These are phyloP conservation scores for Ligustrum vulgare DNA, from an alignment of 257 asterid species.

Conservation along the genomic window DNA sequence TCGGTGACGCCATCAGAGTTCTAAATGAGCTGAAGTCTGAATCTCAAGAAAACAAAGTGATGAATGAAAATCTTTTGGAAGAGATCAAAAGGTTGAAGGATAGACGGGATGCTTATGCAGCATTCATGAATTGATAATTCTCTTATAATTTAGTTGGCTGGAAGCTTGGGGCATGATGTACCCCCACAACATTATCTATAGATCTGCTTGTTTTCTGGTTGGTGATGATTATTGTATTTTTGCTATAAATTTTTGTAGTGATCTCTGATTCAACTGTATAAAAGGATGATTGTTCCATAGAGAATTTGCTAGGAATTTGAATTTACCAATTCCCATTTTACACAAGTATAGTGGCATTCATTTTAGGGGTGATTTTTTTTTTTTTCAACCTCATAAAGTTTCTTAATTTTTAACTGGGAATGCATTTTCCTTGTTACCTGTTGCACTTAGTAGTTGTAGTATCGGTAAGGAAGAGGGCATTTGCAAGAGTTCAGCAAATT, in stretches of 20 bases:
- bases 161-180: neutral
- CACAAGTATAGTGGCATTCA: neutral
- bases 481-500: neutral
- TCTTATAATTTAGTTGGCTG: neutral
- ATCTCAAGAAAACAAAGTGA: constrained; percentile 61
- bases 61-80: constrained; percentile 67
- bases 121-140: neutral
- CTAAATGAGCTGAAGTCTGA: constrained; percentile 68
- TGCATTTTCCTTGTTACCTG: neutral
- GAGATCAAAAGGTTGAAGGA: constrained; percentile 89
- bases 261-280: no score
- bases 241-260: neutral
- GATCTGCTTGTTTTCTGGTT: neutral
- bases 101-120: constrained; percentile 12
- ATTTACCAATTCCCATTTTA: neutral
- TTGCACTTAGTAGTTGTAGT: neutral
- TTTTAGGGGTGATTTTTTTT: no score
- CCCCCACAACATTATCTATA: neutral
- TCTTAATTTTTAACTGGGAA: neutral
- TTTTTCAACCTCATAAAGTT: no score
- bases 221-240: neutral
- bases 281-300: neutral
- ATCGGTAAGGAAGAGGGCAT: neutral
- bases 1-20: constrained; percentile 75
- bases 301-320: neutral